Evolutionary conservation across 176 grass and related monocot genomes (phyloP).

Genomic region (Carex scoparia): DNA sequence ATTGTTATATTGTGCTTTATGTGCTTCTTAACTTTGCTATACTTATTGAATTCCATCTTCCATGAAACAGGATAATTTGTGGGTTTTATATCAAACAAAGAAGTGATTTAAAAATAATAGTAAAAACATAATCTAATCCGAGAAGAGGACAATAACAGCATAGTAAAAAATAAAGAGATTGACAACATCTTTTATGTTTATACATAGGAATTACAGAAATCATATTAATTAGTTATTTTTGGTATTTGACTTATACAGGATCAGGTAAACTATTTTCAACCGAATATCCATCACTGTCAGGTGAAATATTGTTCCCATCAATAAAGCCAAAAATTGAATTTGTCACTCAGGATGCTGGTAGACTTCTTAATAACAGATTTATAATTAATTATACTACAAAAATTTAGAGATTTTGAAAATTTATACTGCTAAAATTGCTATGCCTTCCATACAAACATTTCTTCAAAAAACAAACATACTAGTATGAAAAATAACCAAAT

Average conservation of each 20-base stretch:
- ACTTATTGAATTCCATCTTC: neutral
- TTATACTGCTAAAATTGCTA: too few relatives aligned
- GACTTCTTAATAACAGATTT: neutral
- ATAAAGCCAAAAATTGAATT: neutral
- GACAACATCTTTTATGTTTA: neutral
- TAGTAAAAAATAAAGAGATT: neutral
- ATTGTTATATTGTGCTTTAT: neutral
- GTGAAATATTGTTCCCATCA: neutral
- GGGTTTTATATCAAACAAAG: neutral
- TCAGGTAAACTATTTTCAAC: slow-evolving; percentile 4
- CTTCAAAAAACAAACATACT: too few relatives aligned
- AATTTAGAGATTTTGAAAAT: too few relatives aligned
- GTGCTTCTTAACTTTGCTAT: neutral
- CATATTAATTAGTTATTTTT: neutral
- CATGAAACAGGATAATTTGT: neutral
- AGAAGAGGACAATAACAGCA: neutral
- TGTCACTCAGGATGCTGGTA: neutral
- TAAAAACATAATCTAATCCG: neutral
- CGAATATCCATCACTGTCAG: neutral
- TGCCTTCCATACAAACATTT: too few relatives aligned
- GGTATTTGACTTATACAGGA: neutral
- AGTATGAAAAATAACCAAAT: neutral
- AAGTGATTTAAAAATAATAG: neutral
- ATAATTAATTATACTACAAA: neutral
- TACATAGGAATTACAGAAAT: neutral